Base-by-base conservation (phyloP, 2,329 filamentous ascomycete genomes). In the Neopestalotiopsis sp. region DNA sequence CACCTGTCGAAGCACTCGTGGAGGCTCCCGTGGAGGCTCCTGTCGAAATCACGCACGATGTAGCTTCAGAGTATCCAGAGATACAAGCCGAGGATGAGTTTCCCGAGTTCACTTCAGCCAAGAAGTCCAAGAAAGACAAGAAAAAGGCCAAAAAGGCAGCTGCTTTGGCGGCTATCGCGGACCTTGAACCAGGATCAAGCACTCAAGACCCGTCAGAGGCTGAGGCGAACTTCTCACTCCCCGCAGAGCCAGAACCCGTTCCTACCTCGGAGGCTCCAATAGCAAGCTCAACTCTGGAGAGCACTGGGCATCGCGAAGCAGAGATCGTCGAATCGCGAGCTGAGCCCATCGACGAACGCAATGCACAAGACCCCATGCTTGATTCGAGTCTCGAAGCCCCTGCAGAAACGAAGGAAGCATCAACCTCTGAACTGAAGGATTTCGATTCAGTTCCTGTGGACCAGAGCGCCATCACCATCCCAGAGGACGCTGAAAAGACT, bases 61-160 rank as follows among this genome's bases (percentile, higher is more conserved):
- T 12, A 30, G 34, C 34, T 61, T 61, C n/a, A 10, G 63, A 57
- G 5, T 7, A 58, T 32, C 45, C 30, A 28, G 53, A 28, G 4
- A 12, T 49, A n/a, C 61, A 64, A 17, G 32, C 40, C 24, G 61
- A 45, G 13, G 66, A 67, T 2, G 66, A 67, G 5, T 62, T 49
- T 38, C 69, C 71, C 65, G 70, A 74, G 67, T 65, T 70, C 62
- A 65, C 63, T 53, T 69, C 70, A n/a, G 70, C 68, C 14, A 76
- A 75, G 70, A 77, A 77, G 70, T 74, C 76, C 32, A 78, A 79
- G 65, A 76, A 74, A 45, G 69, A 72, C 66, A 76, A 73, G 69
- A 76, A 77, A 68, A 78, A 75, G 67, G 53, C 59, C 62, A 56
- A 67, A n/a, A 58, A 62, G 30, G 28, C 61, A 3, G 63, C 40